Evolutionary conservation across 2,329 filamentous ascomycete genomes (phyloP).

Genomic region (Coniochaeta ligniaria): DNA sequence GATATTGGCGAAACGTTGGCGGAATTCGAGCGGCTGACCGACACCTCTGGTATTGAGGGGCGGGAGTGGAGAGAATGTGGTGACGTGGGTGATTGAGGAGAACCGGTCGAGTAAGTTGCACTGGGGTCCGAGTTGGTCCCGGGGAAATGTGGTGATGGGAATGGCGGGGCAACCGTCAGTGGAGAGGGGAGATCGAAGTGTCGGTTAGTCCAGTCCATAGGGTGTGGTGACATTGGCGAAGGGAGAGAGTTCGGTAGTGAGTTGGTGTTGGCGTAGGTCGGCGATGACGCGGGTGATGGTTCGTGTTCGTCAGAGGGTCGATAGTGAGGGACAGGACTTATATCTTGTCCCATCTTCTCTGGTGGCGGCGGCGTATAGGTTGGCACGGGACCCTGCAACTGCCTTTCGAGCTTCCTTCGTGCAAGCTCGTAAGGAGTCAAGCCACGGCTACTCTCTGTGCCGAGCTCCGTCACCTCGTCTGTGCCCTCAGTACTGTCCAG

Average conservation of each 20-base stretch:
- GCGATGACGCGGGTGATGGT: constrained; percentile 22
- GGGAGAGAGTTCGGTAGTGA: constrained; percentile 34
- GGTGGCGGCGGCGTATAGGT: constrained; percentile 35
- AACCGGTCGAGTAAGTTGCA: constrained; percentile 16
- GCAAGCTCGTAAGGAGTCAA: constrained; percentile 44
- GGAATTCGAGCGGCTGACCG: constrained; percentile 21
- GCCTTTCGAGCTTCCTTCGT: constrained; percentile 41
- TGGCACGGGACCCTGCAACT: constrained; percentile 42
- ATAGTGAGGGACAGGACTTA: constrained; percentile 25
- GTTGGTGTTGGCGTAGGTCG: constrained; percentile 28
- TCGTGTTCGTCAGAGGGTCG: constrained; percentile 22
- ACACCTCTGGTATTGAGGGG: constrained; percentile 4
- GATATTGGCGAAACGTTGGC: constrained; percentile 16
- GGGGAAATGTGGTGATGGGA: constrained; percentile 18
- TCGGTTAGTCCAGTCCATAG: constrained; percentile 30
- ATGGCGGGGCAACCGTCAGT: constrained; percentile 26
- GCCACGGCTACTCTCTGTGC: constrained; percentile 29
- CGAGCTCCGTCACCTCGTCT: constrained; percentile 29
- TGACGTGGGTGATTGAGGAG: constrained; percentile 9
- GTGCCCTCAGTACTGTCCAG: constrained; percentile 34
- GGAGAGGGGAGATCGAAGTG: constrained; percentile 35
- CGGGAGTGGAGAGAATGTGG: constrained; percentile 15
- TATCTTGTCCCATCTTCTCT: constrained; percentile 26
- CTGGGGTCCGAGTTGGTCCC: constrained; percentile 17
- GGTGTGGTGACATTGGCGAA: constrained; percentile 40